These are phyloP conservation scores for Umbelopsis sp. DNA, from an alignment of 371 early-diverging fungal genomes.

Conservation along the genomic window DNA sequence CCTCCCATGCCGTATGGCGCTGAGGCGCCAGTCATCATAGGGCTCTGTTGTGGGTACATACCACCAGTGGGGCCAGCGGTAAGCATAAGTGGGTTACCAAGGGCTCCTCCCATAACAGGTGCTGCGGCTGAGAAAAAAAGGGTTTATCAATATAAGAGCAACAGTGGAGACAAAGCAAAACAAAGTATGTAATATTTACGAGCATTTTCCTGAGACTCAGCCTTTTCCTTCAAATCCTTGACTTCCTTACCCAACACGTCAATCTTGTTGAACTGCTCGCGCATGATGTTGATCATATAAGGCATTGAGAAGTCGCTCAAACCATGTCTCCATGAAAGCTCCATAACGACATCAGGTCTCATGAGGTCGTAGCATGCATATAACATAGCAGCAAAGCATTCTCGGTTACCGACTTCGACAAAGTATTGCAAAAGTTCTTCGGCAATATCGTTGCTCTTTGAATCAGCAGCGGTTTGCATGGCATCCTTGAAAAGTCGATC, in stretches of 20 bases:
- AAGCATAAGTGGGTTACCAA: conserved; percentile 73
- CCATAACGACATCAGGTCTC: conserved; percentile 92
- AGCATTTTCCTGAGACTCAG: conserved; percentile 36
- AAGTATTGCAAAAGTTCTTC: conserved; percentile 95
- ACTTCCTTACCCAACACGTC: conserved; percentile 54
- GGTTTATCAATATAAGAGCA: no score
- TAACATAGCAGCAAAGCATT: conserved; percentile 92
- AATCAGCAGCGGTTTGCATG: conserved; percentile 94
- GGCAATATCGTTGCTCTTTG: conserved; percentile 82
- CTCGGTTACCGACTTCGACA: conserved; percentile 85
- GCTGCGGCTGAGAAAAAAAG: conserved; percentile 27
- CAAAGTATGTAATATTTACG: conserved; percentile 1
- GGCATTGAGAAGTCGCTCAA: conserved; percentile 95
- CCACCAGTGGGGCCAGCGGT: conserved; percentile 44
- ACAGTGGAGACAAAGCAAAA: no score
- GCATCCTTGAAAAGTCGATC: conserved; percentile 96
- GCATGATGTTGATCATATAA: conserved; percentile 87
- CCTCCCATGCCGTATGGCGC: conserved; percentile 19
- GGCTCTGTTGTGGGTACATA: conserved; percentile 46
- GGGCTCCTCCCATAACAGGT: conserved; percentile 43
- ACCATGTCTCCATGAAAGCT: conserved; percentile 90
- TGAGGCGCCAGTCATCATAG: conserved; percentile 48
- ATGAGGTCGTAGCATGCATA: conserved; percentile 93
- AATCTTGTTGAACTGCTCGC: conserved; percentile 76
- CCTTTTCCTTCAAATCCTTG: conserved; percentile 55